Percentiles rank a stretch among this genome's conserved stretches.
phyloP scores from a whole-genome alignment of 805 yeast genomes.

The Starmerella lactis-condensi region DNA sequence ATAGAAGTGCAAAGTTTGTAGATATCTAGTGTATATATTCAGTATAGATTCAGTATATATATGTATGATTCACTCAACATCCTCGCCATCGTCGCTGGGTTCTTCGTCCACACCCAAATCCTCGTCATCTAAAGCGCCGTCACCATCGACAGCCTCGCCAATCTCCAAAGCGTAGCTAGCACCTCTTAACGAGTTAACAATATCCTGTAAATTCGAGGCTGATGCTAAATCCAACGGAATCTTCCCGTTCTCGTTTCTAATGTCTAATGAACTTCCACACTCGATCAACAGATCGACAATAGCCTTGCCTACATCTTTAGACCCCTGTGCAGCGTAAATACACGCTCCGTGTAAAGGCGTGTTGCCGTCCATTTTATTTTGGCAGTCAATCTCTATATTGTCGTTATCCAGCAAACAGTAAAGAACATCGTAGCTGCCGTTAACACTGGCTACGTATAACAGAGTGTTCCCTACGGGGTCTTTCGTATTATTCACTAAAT shows the following conservation, averaged over 20 bases:
- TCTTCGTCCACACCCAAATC: conserved; percentile 12
- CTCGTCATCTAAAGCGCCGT: conserved; percentile 10
- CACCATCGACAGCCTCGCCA: conserved; percentile 12
- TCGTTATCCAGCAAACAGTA: conserved; percentile 69
- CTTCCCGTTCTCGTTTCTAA: conserved; percentile 37
- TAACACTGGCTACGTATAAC: conserved; percentile 60
- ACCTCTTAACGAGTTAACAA: conserved; percentile 49
- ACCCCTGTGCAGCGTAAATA: conserved; percentile 43
- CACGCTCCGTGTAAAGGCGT: conserved; percentile 84
- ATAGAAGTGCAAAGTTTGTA: too few relatives aligned
- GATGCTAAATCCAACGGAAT: conserved; percentile 49
- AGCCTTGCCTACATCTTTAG: conserved; percentile 59
- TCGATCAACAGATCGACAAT: conserved; percentile 58
- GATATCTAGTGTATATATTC: too few relatives aligned
- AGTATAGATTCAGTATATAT: too few relatives aligned
- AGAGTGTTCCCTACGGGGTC: conserved; percentile 69
- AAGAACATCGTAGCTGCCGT: conserved; percentile 70
- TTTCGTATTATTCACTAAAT: conserved; percentile 45
- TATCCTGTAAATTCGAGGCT: conserved; percentile 34
- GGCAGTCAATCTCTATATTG: conserved; percentile 79
- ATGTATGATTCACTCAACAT: conserved; percentile 5
- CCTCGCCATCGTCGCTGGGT: conserved; percentile 8
- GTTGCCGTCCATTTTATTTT: conserved; percentile 50
- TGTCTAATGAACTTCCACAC: conserved; percentile 70
- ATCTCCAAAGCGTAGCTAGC: conserved; percentile 39